phyloP scores from a whole-genome alignment of 306 rosid genomes.

The Albizia julibrissin region DNA sequence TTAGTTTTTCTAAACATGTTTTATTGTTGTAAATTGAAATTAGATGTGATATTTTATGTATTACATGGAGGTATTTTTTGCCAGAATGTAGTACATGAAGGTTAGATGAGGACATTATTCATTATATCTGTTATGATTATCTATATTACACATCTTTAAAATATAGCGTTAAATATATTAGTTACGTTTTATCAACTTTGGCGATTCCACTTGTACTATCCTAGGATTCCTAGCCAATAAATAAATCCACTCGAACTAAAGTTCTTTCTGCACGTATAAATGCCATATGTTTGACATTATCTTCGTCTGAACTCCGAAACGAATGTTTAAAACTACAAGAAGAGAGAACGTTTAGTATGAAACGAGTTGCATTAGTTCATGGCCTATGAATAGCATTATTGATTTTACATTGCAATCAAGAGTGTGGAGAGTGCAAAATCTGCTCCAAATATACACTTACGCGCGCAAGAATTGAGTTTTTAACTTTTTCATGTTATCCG shows the following conservation, averaged over 20 bases:
- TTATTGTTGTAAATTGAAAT: background rate
- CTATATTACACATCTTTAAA: background rate
- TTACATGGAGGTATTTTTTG: background rate
- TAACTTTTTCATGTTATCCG: constrained; percentile 4
- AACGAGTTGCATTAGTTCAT: background rate
- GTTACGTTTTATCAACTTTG: background rate
- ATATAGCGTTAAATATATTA: background rate
- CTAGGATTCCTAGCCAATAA: background rate
- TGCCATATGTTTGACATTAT: background rate
- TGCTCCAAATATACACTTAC: background rate
- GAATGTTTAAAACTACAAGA: background rate
- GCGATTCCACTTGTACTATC: background rate
- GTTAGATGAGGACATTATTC: background rate
- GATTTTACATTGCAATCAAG: background rate
- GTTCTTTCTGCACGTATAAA: background rate
- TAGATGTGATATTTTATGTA: background rate
- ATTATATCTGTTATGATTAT: background rate
- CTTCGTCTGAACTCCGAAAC: background rate
- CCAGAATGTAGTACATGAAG: background rate
- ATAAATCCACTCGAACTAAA: background rate
- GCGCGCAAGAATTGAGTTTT: background rate
- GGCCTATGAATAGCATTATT: background rate
- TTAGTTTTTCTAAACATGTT: background rate
- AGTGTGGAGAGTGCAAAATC: background rate
- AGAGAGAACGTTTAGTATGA: background rate